Evolutionary conservation across 1,139 yeast genomes (phyloP).

Genomic region (Blastobotrys raffinosifermentans): DNA sequence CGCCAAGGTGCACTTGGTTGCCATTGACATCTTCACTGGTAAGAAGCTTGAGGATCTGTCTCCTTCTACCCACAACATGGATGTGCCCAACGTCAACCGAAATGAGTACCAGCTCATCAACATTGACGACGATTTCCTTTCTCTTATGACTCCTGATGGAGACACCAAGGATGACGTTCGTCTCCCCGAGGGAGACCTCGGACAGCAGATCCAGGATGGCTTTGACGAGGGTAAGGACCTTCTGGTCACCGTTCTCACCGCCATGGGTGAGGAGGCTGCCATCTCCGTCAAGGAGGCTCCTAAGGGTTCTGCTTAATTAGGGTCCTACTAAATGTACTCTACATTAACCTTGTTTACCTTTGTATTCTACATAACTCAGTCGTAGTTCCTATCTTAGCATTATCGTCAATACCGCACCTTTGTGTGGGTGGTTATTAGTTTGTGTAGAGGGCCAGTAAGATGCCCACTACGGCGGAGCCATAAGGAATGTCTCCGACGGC

Average conservation of each 20-base stretch:
- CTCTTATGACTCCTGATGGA: conserved; percentile 95
- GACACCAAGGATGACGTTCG: conserved; percentile 98
- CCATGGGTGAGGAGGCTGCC: conserved; percentile 99
- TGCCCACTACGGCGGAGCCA: conserved; percentile 27
- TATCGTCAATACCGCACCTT: neutral
- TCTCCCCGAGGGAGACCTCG: conserved; percentile 96
- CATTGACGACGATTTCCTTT: conserved; percentile 97
- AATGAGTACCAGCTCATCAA: conserved; percentile 94
- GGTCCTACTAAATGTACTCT: conserved; percentile 9
- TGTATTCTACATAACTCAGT: too few relatives aligned
- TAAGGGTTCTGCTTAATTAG: conserved; percentile 47
- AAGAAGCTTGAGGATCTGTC: conserved; percentile 99
- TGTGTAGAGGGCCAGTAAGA: conserved; percentile 33
- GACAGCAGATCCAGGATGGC: conserved; percentile 83
- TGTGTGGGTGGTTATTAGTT: neutral
- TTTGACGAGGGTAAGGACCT: conserved; percentile 98
- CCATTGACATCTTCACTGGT: conserved; percentile 97
- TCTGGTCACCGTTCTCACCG: conserved; percentile 87
- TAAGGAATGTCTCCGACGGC: conserved; percentile 34
- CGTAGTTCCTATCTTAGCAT: neutral
- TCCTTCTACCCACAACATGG: conserved; percentile 99
- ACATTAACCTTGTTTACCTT: too few relatives aligned
- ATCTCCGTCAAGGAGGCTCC: conserved; percentile 98
- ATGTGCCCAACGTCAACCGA: conserved; percentile 96
- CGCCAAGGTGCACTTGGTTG: conserved; percentile 99